Percentiles rank a stretch among this genome's conserved stretches.
These are phyloP conservation scores for Suillus subaureus DNA, from an alignment of 768 basidiomycete species.

Conservation along the genomic window DNA sequence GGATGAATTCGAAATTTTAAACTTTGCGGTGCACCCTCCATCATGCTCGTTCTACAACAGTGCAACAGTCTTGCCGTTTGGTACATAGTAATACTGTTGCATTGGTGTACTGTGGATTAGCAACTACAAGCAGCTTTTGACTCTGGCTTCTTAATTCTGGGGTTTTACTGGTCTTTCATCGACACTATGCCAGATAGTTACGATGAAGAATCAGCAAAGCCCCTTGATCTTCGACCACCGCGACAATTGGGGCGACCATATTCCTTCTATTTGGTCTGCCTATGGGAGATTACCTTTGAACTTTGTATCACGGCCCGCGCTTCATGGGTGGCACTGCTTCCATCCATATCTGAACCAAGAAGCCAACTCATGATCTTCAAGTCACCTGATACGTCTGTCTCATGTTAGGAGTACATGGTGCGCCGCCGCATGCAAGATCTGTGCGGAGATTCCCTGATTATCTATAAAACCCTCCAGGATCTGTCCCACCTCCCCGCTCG, in stretches of 20 bases:
- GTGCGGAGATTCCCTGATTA: background rate
- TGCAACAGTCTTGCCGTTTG: background rate
- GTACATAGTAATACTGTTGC: background rate
- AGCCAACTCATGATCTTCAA: background rate
- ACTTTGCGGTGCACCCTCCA: background rate
- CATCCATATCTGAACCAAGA: background rate
- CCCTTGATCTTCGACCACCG: no score
- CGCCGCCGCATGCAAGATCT: background rate
- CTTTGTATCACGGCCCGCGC: background rate
- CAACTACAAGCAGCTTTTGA: background rate
- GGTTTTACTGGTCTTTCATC: background rate
- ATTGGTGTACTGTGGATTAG: background rate
- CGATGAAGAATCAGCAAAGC: no score
- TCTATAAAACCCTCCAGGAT: background rate
- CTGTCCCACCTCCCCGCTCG: background rate
- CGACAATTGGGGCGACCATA: background rate
- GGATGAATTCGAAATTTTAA: background rate
- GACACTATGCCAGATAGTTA: no score
- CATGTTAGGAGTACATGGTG: background rate
- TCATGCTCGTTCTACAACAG: background rate
- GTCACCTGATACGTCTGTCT: background rate
- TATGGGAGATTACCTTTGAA: background rate
- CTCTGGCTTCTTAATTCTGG: background rate
- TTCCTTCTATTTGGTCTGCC: background rate
- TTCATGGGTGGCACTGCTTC: conserved; percentile 1